A percentile compares a stretch with the other conserved stretches of the same genome.
These are phyloP conservation scores for Tuber borchii DNA, from an alignment of 495 filamentous ascomycete species.

Conservation along the genomic window DNA sequence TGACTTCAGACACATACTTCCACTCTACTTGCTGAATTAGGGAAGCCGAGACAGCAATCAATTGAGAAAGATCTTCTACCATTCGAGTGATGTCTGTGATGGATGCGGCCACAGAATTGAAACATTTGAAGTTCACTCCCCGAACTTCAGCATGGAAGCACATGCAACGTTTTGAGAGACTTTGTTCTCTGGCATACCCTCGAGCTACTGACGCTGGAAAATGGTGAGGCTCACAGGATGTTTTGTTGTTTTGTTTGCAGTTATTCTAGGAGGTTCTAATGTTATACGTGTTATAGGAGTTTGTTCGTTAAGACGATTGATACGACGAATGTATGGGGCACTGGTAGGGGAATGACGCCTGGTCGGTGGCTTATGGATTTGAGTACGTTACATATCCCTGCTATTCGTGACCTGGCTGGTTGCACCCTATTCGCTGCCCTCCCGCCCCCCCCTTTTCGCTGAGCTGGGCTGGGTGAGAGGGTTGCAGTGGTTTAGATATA, in stretches of 20 bases:
- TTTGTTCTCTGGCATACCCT: slow-evolving; percentile 33
- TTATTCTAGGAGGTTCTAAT: slow-evolving; percentile 16
- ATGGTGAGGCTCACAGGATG: slow-evolving; percentile 29
- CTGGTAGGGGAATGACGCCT: slow-evolving; percentile 33
- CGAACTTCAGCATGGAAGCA: slow-evolving; percentile 38
- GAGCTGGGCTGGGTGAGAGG: neutral
- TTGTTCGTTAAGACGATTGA: slow-evolving; percentile 42
- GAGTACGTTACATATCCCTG: slow-evolving; percentile 27
- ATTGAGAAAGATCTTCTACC: neutral
- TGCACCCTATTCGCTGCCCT: neutral
- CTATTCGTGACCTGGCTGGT: neutral
- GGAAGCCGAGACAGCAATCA: neutral
- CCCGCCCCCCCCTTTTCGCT: neutral
- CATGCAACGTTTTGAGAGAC: slow-evolving; percentile 38
- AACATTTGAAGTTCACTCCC: slow-evolving; percentile 40
- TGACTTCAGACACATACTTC: neutral
- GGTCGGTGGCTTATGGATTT: slow-evolving; percentile 39
- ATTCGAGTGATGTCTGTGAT: slow-evolving; percentile 6
- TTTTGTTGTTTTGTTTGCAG: slow-evolving; percentile 8
- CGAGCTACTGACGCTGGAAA: slow-evolving; percentile 41
- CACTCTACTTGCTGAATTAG: neutral
- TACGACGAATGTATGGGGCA: slow-evolving; percentile 35
- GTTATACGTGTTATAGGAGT: slow-evolving; percentile 29
- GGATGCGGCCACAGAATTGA: slow-evolving; percentile 35
- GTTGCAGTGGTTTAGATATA: neutral